These are phyloP conservation scores for Suhomyces guaymorum DNA, from an alignment of 1,139 yeast genomes.

Conservation along the genomic window DNA sequence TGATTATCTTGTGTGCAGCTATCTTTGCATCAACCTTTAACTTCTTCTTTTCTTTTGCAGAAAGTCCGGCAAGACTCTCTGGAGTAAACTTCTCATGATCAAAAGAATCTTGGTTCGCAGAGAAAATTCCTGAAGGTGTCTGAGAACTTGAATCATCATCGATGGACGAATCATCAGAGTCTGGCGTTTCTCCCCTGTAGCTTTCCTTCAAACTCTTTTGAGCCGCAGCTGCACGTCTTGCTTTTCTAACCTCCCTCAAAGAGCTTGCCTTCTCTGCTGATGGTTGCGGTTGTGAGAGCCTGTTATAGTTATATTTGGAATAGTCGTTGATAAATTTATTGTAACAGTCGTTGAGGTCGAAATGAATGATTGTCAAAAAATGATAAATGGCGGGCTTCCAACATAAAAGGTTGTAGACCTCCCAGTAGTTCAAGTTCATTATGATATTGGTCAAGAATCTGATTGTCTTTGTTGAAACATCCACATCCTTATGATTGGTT, in stretches of 20 bases:
- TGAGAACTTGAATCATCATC: slow-evolving; percentile 16
- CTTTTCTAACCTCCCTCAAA: slow-evolving; percentile 16
- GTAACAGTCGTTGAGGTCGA: slow-evolving; percentile 45
- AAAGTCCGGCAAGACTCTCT: slow-evolving; percentile 24
- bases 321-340: slow-evolving; percentile 38
- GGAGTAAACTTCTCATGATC: slow-evolving; percentile 33
- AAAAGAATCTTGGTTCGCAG: slow-evolving; percentile 21
- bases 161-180: slow-evolving; percentile 11
- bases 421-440: slow-evolving; percentile 50
- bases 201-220: slow-evolving; percentile 4
- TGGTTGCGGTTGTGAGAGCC: slow-evolving; percentile 17
- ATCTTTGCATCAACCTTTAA: slow-evolving; percentile 30
- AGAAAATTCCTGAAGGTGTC: slow-evolving; percentile 10
- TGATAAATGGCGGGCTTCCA: slow-evolving; percentile 51
- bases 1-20: slow-evolving; percentile 32
- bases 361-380: slow-evolving; percentile 39
- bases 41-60: slow-evolving; percentile 26
- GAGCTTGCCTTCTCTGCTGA: slow-evolving; percentile 12
- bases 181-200: slow-evolving; percentile 8
- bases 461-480: slow-evolving; percentile 37
- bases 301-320: slow-evolving; percentile 28
- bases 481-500: slow-evolving; percentile 32
- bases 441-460: slow-evolving; percentile 42
- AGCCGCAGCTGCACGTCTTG: slow-evolving; percentile 12
- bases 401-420: slow-evolving; percentile 40